Conservation (phyloP, 2,329 filamentous ascomycete genomes). For the Rhynchosporium graminicola region DNA sequence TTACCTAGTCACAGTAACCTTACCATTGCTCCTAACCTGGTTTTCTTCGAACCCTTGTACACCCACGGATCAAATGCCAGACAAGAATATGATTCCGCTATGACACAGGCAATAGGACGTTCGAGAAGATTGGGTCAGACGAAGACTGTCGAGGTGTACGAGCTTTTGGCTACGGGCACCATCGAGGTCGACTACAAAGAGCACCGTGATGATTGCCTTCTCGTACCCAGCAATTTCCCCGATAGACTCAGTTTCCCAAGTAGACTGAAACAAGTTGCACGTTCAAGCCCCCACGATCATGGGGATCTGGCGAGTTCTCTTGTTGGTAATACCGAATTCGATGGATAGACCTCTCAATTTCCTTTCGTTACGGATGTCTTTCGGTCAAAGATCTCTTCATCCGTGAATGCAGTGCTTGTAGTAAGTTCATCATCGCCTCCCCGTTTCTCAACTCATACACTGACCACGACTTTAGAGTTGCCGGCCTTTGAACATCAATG, state of each 20-base stretch:
- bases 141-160: slow-evolving; percentile 57
- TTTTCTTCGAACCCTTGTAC: slow-evolving; percentile 61
- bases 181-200: slow-evolving; percentile 29
- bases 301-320: background rate
- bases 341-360: background rate
- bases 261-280: background rate
- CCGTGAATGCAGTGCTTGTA: background rate
- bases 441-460: background rate
- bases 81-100: slow-evolving; percentile 56
- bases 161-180: slow-evolving; percentile 29
- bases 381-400: background rate
- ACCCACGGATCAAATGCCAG: slow-evolving; percentile 44
- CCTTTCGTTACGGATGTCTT: background rate
- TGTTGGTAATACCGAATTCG: background rate
- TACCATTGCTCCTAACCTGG: slow-evolving; percentile 62
- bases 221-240: background rate
- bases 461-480: background rate
- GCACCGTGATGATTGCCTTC: slow-evolving; percentile 7
- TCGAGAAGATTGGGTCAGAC: slow-evolving; percentile 58
- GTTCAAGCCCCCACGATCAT: no score
- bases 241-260: background rate
- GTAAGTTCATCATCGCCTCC: background rate
- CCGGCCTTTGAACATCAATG: background rate
- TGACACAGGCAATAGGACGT: slow-evolving; percentile 65
- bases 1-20: slow-evolving; percentile 51